These are phyloP conservation scores for Xylariales sp. DNA, from an alignment of 2,329 filamentous ascomycete genomes.

Conservation along the genomic window DNA sequence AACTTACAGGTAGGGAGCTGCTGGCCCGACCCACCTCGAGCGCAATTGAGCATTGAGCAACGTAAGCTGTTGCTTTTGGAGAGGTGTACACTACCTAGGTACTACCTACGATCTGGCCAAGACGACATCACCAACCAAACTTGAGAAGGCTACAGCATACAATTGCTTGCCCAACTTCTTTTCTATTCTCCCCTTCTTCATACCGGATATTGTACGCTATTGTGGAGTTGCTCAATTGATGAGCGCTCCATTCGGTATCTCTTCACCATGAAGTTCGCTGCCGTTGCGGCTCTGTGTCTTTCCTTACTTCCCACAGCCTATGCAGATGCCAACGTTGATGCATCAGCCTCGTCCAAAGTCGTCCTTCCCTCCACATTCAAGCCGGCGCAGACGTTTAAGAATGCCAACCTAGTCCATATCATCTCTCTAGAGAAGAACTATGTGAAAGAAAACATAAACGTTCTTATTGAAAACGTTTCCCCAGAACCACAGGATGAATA, in stretches of 20 bases:
- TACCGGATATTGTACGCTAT: conserved; percentile 21
- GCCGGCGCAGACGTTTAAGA: conserved; percentile 92
- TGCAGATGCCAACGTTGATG: conserved; percentile 47
- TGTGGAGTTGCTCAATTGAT: conserved; percentile 48
- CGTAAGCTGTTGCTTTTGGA: conserved; percentile 49
- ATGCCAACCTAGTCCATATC: conserved; percentile 88
- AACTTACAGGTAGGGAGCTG: neutral
- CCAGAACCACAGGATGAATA: conserved; percentile 86
- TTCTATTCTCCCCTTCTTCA: conserved; percentile 23
- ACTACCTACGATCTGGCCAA: conserved; percentile 32
- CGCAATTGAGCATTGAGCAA: conserved; percentile 48
- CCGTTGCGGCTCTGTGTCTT: conserved; percentile 67
- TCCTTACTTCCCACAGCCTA: conserved; percentile 66
- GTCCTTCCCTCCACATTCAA: conserved; percentile 76
- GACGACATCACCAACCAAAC: conserved; percentile 32
- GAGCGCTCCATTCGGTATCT: conserved; percentile 45
- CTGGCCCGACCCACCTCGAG: conserved; percentile 8
- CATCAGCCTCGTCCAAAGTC: conserved; percentile 65
- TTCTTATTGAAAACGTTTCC: conserved; percentile 91
- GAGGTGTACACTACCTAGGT: conserved; percentile 41
- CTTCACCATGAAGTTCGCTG: conserved; percentile 60
- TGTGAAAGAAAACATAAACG: conserved; percentile 88
- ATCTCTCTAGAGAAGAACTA: conserved; percentile 95
- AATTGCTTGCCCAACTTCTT: conserved; percentile 33
- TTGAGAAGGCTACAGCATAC: conserved; percentile 35